Evolutionary conservation across 2,329 filamentous ascomycete genomes (phyloP).

Genomic region (Setomelanomma holmii): DNA sequence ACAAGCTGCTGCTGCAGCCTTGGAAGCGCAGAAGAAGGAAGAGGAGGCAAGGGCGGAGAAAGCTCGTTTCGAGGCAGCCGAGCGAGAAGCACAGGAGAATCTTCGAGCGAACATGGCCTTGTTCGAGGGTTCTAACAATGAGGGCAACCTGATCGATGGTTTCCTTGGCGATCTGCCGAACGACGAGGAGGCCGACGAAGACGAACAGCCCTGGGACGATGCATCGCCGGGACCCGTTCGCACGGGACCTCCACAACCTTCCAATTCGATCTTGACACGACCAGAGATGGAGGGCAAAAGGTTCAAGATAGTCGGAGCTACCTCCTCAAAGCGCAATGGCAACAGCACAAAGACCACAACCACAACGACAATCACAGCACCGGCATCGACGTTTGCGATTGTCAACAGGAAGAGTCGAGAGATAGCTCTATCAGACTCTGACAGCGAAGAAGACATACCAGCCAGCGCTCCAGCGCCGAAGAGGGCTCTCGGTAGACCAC

Average conservation of each 20-base stretch:
- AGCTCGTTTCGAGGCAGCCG: slow-evolving; percentile 27
- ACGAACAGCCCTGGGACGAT: slow-evolving; percentile 8
- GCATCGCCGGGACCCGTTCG: slow-evolving; percentile 9
- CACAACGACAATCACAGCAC: slow-evolving; percentile 13
- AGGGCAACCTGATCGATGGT: slow-evolving; percentile 30
- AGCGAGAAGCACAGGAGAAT: slow-evolving; percentile 44
- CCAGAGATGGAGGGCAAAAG: slow-evolving; percentile 43
- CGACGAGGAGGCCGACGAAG: slow-evolving; percentile 19
- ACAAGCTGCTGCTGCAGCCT: slow-evolving; percentile 31
- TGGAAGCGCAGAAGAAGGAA: slow-evolving; percentile 30
- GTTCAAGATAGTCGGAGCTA: slow-evolving; percentile 42
- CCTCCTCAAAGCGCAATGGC: slow-evolving; percentile 26
- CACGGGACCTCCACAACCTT: slow-evolving; percentile 23
- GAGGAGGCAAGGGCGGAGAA: slow-evolving; percentile 30
- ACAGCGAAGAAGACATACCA: slow-evolving; percentile 44
- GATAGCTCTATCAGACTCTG: slow-evolving; percentile 34
- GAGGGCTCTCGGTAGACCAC: slow-evolving; percentile 24
- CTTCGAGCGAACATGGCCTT: slow-evolving; percentile 43
- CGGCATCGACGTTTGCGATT: slow-evolving; percentile 24
- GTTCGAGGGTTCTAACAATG: slow-evolving; percentile 39
- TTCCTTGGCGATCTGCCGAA: slow-evolving; percentile 36
- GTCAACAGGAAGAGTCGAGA: slow-evolving; percentile 21
- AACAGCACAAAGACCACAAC: slow-evolving; percentile 18
- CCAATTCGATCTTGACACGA: slow-evolving; percentile 37
- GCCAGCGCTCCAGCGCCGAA: slow-evolving; percentile 34